Conservation (phyloP, 1,139 yeast species). For the Blastobotrys proliferans region DNA sequence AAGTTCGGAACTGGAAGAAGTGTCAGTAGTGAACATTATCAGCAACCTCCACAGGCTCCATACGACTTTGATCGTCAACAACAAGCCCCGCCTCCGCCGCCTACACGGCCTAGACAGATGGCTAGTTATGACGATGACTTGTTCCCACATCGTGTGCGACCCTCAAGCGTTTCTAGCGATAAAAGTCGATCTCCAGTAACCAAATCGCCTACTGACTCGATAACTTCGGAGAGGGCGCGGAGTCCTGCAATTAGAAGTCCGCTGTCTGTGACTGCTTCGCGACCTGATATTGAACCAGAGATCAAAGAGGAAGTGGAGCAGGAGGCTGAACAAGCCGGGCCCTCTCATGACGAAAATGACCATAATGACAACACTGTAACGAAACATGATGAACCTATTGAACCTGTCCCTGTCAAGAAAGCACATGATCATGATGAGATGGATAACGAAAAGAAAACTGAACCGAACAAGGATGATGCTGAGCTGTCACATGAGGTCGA, state of each 20-base stretch:
- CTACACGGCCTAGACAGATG: conserved; percentile 12
- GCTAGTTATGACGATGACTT: conserved; percentile 12
- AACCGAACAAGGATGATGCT: neutral
- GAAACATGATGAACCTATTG: too few relatives aligned
- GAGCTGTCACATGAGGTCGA: neutral
- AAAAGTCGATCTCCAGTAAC: neutral
- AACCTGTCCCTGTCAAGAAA: neutral
- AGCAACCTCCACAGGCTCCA: neutral
- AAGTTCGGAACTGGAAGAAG: conserved; percentile 7
- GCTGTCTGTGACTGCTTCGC: neutral
- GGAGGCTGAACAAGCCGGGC: conserved; percentile 1
- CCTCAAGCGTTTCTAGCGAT: neutral
- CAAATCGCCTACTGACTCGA: neutral
- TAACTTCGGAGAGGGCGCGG: neutral
- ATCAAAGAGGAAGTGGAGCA: neutral
- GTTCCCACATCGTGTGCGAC: conserved; percentile 16
- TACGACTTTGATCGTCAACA: neutral
- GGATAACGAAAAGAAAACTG: conserved; percentile 2
- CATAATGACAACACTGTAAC: too few relatives aligned
- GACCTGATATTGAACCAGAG: neutral
- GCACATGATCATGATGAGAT: neutral
- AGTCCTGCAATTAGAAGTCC: conserved; percentile 1
- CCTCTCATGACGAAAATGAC: too few relatives aligned
- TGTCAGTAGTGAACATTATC: conserved; percentile 11
- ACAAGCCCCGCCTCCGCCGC: conserved; percentile 6